Conservation (phyloP, 345 rosid genomes). For the Bruguiera parviflora region DNA sequence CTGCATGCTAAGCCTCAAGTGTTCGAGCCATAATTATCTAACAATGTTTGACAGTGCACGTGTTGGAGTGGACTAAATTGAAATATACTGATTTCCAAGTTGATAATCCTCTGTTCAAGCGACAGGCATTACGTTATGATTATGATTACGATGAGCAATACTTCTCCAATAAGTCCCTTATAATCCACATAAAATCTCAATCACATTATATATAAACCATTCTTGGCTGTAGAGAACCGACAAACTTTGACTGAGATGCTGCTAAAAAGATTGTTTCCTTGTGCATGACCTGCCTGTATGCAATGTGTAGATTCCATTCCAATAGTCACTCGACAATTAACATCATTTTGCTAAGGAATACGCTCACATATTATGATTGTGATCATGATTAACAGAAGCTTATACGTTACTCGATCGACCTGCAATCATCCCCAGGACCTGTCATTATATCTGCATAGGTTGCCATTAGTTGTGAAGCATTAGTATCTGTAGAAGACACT, state of each 20-base stretch:
- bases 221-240: too few species aligned
- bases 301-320: too few species aligned
- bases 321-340: too few species aligned
- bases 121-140: neutral
- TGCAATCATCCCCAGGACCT: neutral
- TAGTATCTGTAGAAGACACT: neutral
- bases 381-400: constrained; percentile 10
- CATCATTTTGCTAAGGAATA: neutral
- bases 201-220: too few species aligned
- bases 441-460: neutral
- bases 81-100: neutral
- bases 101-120: neutral
- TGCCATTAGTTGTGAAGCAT: neutral
- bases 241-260: too few species aligned
- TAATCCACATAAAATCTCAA: neutral
- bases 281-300: too few species aligned
- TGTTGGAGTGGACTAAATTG: neutral
- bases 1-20: neutral
- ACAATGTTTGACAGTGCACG: neutral
- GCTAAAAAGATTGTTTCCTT: too few species aligned
- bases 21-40: neutral
- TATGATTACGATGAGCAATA: neutral
- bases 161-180: neutral
- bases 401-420: constrained; percentile 7
- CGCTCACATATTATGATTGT: neutral